These are phyloP conservation scores for Pythium volutum DNA, from an alignment of 352 stramenopile species.

Conservation along the genomic window DNA sequence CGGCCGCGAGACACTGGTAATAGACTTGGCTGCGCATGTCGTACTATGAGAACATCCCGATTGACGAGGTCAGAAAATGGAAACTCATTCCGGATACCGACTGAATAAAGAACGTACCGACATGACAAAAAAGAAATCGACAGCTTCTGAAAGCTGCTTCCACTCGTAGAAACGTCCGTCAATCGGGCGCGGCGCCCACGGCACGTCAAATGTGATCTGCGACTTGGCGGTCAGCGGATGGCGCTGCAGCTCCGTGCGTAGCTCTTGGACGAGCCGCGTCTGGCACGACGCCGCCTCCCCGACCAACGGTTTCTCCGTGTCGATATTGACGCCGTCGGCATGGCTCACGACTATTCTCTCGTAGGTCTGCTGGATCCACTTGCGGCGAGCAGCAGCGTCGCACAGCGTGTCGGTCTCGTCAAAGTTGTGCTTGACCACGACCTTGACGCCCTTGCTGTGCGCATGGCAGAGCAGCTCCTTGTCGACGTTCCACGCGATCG, in stretches of 20 bases:
- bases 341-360: conserved; percentile 59
- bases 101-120: conserved; percentile 32
- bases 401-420: conserved; percentile 62
- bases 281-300: conserved; percentile 44
- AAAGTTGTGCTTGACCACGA: conserved; percentile 84
- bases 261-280: conserved; percentile 50
- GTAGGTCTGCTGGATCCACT: conserved; percentile 67
- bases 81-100: not conserved
- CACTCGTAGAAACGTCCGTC: conserved; percentile 86
- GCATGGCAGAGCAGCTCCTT: conserved; percentile 79
- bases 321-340: conserved; percentile 81
- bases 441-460: conserved; percentile 69
- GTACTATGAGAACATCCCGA: conserved; percentile 43
- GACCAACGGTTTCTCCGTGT: conserved; percentile 70
- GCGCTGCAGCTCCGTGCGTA: conserved; percentile 50
- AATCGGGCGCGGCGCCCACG: conserved; percentile 71
- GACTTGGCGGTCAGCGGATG: conserved; percentile 57
- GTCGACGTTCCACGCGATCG: conserved; percentile 81
- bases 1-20: conserved; percentile 78
- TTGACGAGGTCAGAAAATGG: not conserved
- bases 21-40: conserved; percentile 92
- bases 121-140: conserved; percentile 92
- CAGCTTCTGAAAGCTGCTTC: conserved; percentile 50
- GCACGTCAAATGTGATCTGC: conserved; percentile 83
- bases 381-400: conserved; percentile 35